Conservation (phyloP, 1,139 yeast genomes). For the Groenewaldozyma auringiensis region DNA sequence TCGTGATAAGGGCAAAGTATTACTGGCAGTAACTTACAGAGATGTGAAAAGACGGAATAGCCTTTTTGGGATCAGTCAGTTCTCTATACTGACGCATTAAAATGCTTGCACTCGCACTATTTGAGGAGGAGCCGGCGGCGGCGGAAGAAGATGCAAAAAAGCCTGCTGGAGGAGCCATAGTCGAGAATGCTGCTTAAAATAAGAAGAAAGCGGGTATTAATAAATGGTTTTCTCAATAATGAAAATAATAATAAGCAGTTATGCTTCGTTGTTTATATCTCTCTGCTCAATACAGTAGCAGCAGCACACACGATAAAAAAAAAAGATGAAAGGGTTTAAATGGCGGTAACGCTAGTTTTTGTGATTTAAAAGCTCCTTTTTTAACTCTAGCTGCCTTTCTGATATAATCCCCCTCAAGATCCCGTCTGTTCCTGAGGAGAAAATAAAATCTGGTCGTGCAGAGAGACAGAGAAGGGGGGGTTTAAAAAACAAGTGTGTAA, state of each 20-base stretch:
- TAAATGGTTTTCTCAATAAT: no score
- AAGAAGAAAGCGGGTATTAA: no score
- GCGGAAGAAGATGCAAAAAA: background rate
- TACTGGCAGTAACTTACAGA: conserved; percentile 29
- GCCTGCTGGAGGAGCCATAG: background rate
- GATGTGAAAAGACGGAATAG: conserved; percentile 85
- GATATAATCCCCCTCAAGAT: background rate
- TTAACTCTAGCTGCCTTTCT: background rate
- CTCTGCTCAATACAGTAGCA: no score
- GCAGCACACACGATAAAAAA: no score
- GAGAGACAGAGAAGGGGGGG: background rate
- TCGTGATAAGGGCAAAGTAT: conserved; percentile 13
- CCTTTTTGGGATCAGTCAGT: conserved; percentile 86
- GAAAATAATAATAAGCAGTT: no score
- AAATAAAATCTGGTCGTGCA: background rate
- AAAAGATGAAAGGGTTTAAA: no score
- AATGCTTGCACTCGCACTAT: conserved; percentile 48
- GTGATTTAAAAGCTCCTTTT: background rate
- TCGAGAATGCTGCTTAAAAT: no score
- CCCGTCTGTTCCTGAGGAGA: background rate
- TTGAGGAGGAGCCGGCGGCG: conserved; percentile 7
- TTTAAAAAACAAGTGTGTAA: no score
- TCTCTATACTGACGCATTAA: conserved; percentile 91
- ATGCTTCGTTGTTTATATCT: no score
- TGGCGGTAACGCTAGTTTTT: no score